Evolutionary conservation across 768 basidiomycete genomes (phyloP).

Genomic region (Trametes villosa): DNA sequence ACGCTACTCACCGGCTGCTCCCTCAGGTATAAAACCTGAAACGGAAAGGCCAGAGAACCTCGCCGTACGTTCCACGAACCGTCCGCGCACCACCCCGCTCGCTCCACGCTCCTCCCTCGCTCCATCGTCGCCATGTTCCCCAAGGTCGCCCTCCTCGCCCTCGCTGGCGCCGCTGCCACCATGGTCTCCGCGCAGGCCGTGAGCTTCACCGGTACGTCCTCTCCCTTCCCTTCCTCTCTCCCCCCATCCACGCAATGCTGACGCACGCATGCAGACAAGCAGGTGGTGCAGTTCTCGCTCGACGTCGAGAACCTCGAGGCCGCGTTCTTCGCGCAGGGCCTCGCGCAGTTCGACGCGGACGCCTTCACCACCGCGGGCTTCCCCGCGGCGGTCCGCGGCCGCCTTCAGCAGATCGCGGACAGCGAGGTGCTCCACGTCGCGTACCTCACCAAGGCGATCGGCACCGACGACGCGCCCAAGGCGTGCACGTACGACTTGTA

Average conservation of each 20-base stretch:
- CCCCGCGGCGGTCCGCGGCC: slow-evolving; percentile 50
- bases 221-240: background rate
- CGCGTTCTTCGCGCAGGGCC: slow-evolving; percentile 46
- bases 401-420: slow-evolving; percentile 54
- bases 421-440: slow-evolving; percentile 62
- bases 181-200: slow-evolving; percentile 18
- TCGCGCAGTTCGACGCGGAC: slow-evolving; percentile 47
- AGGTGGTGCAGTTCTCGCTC: slow-evolving; percentile 50
- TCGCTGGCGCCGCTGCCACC: slow-evolving; percentile 14
- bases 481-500: slow-evolving; percentile 68
- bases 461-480: slow-evolving; percentile 46
- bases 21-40: background rate
- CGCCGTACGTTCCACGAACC: background rate
- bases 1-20: background rate
- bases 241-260: background rate
- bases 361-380: slow-evolving; percentile 54
- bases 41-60: background rate
- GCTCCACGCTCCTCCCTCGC: background rate
- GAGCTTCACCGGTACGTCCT: slow-evolving; percentile 18
- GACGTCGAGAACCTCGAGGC: slow-evolving; percentile 51
- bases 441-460: slow-evolving; percentile 50
- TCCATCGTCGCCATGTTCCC: slow-evolving; percentile 2
- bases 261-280: slow-evolving; percentile 17
- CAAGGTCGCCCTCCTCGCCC: slow-evolving; percentile 14
- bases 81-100: background rate